Evolutionary conservation across 345 rosid genomes (phyloP).

Genomic region (Reutealis trisperma): DNA sequence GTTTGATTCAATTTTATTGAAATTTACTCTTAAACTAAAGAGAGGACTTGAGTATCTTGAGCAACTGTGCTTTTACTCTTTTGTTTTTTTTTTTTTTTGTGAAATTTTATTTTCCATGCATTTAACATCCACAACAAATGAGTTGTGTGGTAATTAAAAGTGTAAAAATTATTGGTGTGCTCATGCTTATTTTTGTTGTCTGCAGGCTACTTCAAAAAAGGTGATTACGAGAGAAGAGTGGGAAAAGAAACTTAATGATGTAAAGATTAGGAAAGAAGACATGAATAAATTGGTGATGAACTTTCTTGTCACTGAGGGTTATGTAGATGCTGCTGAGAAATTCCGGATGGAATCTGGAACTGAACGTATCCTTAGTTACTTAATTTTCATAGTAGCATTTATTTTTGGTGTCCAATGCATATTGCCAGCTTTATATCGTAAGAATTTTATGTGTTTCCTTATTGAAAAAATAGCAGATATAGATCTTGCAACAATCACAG

Average conservation of each 20-base stretch:
- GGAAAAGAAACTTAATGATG: slow-evolving; percentile 91
- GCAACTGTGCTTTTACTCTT: background rate
- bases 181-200: background rate
- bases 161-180: background rate
- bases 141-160: background rate
- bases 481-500: slow-evolving; percentile 88
- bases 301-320: slow-evolving; percentile 96
- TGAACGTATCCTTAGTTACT: slow-evolving; percentile 66
- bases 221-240: slow-evolving; percentile 79
- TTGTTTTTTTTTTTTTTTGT: no score
- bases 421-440: slow-evolving; percentile 3
- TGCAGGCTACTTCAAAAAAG: slow-evolving; percentile 67
- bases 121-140: background rate
- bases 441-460: slow-evolving; percentile 34
- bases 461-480: slow-evolving; percentile 73
- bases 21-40: no score
- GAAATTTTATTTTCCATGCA: background rate
- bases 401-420: background rate
- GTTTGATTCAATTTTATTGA: no score
- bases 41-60: background rate
- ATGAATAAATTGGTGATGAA: slow-evolving; percentile 98
- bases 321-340: slow-evolving; percentile 90
- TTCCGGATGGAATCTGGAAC: slow-evolving; percentile 93
- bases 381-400: background rate
- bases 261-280: slow-evolving; percentile 87